phyloP scores from a whole-genome alignment of 352 stramenopile genomes.

The Phytophthora gonapodyides region DNA sequence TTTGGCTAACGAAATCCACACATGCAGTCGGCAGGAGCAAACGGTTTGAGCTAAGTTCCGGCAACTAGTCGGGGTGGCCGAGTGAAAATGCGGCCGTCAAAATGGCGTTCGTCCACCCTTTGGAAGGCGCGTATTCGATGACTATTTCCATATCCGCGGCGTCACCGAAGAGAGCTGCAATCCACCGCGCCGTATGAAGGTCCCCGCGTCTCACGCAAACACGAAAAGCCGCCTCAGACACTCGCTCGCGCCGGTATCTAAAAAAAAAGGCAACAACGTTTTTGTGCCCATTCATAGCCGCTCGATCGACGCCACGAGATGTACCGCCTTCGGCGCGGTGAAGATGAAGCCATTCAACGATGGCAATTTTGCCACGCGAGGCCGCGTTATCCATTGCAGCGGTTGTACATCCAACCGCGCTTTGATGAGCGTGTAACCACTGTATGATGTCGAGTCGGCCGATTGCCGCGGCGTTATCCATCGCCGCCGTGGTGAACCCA shows the following conservation, averaged over 20 bases:
- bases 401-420: slow-evolving; percentile 2
- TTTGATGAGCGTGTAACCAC: slow-evolving; percentile 10
- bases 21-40: no score
- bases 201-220: not conserved
- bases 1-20: no score
- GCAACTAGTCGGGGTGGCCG: not conserved
- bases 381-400: not conserved
- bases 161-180: not conserved
- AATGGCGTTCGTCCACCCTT: not conserved
- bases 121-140: not conserved
- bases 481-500: slow-evolving; percentile 8
- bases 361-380: not conserved
- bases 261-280: slow-evolving; percentile 5
- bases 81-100: not conserved
- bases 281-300: slow-evolving; percentile 9
- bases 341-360: slow-evolving; percentile 11
- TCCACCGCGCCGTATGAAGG: not conserved
- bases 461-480: slow-evolving; percentile 8
- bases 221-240: slow-evolving; percentile 6
- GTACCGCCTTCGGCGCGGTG: slow-evolving; percentile 8
- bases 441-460: slow-evolving; percentile 4
- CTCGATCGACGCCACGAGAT: slow-evolving; percentile 9
- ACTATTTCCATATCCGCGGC: not conserved
- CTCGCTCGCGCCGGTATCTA: slow-evolving; percentile 1
- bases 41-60: no score